Evolutionary conservation across 179 eudicot species (phyloP).

Genomic region (Drosera spatulata): DNA sequence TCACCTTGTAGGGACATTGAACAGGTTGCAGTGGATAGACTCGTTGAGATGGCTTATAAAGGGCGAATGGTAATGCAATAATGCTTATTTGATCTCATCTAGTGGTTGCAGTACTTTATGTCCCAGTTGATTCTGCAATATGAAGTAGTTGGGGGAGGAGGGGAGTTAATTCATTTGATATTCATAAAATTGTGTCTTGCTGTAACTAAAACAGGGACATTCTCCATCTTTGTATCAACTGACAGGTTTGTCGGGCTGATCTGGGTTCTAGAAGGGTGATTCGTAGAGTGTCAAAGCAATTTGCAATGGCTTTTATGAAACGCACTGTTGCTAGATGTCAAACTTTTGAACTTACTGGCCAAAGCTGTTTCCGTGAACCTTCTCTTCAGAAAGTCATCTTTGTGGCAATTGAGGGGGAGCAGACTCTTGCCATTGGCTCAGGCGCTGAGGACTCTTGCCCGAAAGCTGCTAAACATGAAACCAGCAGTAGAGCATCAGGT

Average conservation of each 20-base stretch:
- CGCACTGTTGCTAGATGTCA: constrained; percentile 39
- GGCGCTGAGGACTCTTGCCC: constrained; percentile 3
- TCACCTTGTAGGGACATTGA: constrained; percentile 32
- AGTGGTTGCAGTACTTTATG: background rate
- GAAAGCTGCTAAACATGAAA: constrained; percentile 7
- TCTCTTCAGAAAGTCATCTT: constrained; percentile 29
- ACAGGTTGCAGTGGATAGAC: constrained; percentile 40
- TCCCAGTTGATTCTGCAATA: background rate
- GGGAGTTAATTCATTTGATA: background rate
- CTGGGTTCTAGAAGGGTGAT: constrained; percentile 27
- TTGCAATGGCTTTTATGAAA: constrained; percentile 35
- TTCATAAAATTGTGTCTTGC: background rate
- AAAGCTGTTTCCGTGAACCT: constrained; percentile 40
- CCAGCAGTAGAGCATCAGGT: too few relatives aligned
- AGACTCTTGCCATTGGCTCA: too few relatives aligned
- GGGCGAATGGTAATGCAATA: constrained; percentile 30
- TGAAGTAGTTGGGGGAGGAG: background rate
- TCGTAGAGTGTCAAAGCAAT: constrained; percentile 48
- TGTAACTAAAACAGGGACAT: background rate
- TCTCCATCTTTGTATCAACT: background rate
- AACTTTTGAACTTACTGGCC: constrained; percentile 34
- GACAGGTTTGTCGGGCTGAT: constrained; percentile 34
- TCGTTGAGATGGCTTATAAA: constrained; percentile 49
- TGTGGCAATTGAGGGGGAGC: constrained; percentile 15
- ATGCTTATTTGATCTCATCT: background rate